A percentile compares a stretch with the other conserved stretches of the same genome.
phyloP scores from a whole-genome alignment of 2,329 filamentous ascomycete species.

The Xylaria sp. region DNA sequence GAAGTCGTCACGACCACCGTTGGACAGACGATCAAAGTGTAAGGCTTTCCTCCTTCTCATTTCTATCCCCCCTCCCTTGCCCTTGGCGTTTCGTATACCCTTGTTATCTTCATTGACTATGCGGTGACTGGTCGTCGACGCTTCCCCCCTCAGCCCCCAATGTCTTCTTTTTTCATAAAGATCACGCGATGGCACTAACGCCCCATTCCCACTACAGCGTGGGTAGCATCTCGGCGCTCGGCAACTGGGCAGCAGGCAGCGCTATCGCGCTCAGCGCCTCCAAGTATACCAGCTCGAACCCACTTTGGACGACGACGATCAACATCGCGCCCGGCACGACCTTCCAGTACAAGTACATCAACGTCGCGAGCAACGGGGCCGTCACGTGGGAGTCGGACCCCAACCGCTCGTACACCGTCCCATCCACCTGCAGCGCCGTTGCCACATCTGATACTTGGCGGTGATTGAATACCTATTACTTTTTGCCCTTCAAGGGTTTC shows the following conservation, averaged over 20 bases:
- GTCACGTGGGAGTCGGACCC: conserved; percentile 66
- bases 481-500: no score
- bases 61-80: no score
- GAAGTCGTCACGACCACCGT: conserved; percentile 57
- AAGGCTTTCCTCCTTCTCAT: conserved; percentile 38
- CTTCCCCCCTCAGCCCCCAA: neutral
- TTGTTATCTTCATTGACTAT: no score
- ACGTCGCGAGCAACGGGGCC: conserved; percentile 57
- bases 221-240: conserved; percentile 53
- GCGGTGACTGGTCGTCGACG: neutral
- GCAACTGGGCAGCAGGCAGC: conserved; percentile 59
- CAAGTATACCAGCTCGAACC: conserved; percentile 61
- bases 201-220: conserved; percentile 23
- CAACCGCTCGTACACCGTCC: conserved; percentile 48
- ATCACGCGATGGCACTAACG: conserved; percentile 18
- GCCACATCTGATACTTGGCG: conserved; percentile 45
- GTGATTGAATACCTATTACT: conserved; percentile 8
- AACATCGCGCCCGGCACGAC: conserved; percentile 58
- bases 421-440: conserved; percentile 38
- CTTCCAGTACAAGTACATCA: conserved; percentile 68
- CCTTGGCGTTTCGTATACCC: no score
- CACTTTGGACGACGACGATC: conserved; percentile 62
- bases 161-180: neutral
- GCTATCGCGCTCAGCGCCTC: conserved; percentile 61
- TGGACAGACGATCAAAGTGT: conserved; percentile 61